Base-by-base conservation (phyloP, 176 grass and related monocot species). In the Pharus latifolius region DNA sequence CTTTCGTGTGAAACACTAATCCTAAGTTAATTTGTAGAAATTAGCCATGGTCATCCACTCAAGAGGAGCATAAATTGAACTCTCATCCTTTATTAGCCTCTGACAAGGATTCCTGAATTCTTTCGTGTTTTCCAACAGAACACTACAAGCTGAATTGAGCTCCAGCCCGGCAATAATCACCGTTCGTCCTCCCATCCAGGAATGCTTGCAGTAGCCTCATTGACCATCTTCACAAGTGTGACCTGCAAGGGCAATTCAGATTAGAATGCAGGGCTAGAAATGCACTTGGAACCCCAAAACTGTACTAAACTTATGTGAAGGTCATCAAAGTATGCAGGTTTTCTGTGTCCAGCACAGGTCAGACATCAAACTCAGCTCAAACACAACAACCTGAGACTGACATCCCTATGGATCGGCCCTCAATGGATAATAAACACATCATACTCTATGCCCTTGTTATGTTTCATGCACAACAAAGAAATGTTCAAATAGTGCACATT, bases 211-310 rank as follows among this genome's bases (percentile, higher is more conserved):
- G 94, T 88, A 15, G 94, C 94, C 61, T 92, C 84, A 59, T 97
- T 97, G 25, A 97, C 89, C 94, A 92, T 90, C 77, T 92, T 92
- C 57, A 97, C 94, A 70, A 97, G 84, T 35, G 89, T 97, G 66
- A 55, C 86, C 94, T 97, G 70, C 58, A 80, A 48, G 72, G 16
- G 5, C 6, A 79, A 69, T 69, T 74, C 18, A 46, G 17, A 34
- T 70, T 49, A 35, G 23, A 50, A 64, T 15, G 25, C 5, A 34
- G 41, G 49, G 1, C 10, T 47, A 72, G 8, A 6, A 42, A 46
- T 56, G 7, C 28, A 13, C 4, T n/a, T 18, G 16, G 4, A 49
- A 69, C 19, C 26, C 26, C 79, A 32, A 40, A 46, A 66, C 8
- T 28, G 5, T 28, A 23, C 17, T 35, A 50, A 18, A 29, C 7